Base-by-base conservation (phyloP, 768 basidiomycete species). In the Hygrophorus pudorinus region DNA sequence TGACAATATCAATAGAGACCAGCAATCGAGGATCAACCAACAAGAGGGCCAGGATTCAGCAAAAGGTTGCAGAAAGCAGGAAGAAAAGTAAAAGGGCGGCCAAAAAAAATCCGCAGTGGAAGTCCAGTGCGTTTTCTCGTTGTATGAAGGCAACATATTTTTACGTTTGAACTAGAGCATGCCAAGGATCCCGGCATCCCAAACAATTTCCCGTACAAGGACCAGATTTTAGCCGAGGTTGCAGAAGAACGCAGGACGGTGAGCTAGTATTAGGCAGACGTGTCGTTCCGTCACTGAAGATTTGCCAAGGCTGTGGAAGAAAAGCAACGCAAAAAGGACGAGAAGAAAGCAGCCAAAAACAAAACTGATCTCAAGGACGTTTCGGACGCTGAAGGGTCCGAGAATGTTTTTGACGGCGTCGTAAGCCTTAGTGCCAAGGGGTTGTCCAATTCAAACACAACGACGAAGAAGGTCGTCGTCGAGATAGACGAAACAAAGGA, bases 101-200 rank as follows among this genome's bases (percentile, higher is more conserved):
- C 11, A 89, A 88, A 67, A 87, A 81, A 60, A 85, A 84, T 62
- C 65, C 73, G 17, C 75, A 87, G 45, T 93, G 91, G 84, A 94
- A 92, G 67, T 83, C 84, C 42, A 85, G 91, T 91, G 57, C 53
- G 81, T 73, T 24, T 42, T 29, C 31, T 4, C 28, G 5, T 11
- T 24, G 33, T 37, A 47, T 47, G 11, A 35, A 27, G 11, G 11
- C 13, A 12, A 30, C 7, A 13, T 5, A 28, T 40, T 55, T 39
- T 41, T 33, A 35, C 31, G 18, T 20, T 35, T 42, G 21, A 10
- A 33, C 2, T 50, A 86, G 85, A 85, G 61, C 77, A 81, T 49
- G 73, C 77, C 56, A 92, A 89, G 61, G 92, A 97, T 60, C 89
- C 86, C 24, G 92, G 92, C 36, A 91, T 96, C 51, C 92, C 92